Evolutionary conservation across 78 protist species (phyloP), one percentile per base, ranked within the genome.

Genomic region (slime mould (Dictyostelium discoideum)): DNA sequence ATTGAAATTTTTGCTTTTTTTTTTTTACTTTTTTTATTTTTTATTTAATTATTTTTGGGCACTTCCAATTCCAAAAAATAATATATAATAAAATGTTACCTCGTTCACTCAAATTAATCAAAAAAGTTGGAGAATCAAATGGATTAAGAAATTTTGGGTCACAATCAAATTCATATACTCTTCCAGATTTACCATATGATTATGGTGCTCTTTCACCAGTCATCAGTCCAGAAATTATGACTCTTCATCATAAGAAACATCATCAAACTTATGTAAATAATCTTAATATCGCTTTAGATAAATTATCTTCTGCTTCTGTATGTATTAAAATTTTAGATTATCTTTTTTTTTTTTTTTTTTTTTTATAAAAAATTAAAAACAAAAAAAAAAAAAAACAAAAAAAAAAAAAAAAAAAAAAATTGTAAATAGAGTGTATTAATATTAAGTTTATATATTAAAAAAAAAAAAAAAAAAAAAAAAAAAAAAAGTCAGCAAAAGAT

Each of bases 101-200:
- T 3, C 84, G 84, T 44, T 5, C 84, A 79, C 46, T 79, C 26
- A 79, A 79, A n/a, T 24, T 32, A 24, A 20, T 79, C 11, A n/a
- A 39, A 79, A 79, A 79, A 26, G 22, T 32, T 11, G 57, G 24
- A 37, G 93, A 85, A 42, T 22, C 29, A 22, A 16, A 29, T 13
- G 39, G 8, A 20, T 44, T 69, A 48, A 13, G 69, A 46, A 60
- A n/a, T 63, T 48, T 44, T 78, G 69, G 86, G 14, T 42, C 79
- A 20, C 20, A 48, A 26, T n/a, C 87, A 10, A 77, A 11, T 16
- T 40, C 92, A 3, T 86, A 77, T 73, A 67, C 97, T 29, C 97
- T 98, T 9, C 99, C 99, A 16, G 97, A 96, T 80, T 95, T 98
- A 10, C 97, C 98, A 24, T 98, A 98, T 74, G 98, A 96, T 95